Conservation (phyloP, 176 grass and related monocot genomes). For the Tuctoria greenei region DNA sequence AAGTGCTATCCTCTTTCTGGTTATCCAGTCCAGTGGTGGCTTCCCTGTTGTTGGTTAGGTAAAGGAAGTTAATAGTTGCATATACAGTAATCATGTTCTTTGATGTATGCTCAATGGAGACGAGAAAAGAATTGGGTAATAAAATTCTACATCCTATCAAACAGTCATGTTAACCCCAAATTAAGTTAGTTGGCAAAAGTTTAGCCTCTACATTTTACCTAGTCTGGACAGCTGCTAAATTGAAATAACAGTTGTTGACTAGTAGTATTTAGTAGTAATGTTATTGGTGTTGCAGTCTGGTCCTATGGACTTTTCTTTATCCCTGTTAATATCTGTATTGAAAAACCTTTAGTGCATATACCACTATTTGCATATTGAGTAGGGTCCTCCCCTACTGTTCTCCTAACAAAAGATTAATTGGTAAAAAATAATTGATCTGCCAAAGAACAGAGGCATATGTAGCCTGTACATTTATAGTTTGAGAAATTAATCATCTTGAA, state of each 20-base stretch:
- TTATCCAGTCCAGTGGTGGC: conserved; percentile 73
- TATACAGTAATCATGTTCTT: conserved; percentile 22
- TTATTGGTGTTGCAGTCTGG: background rate
- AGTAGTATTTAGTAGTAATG: background rate
- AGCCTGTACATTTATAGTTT: background rate
- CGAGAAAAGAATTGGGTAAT: background rate
- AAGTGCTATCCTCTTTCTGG: conserved; percentile 76
- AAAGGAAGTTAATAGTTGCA: conserved; percentile 27
- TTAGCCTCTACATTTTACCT: background rate
- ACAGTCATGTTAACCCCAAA: background rate
- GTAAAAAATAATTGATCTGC: background rate
- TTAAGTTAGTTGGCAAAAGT: conserved; percentile 3
- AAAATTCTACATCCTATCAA: conserved; percentile 11
- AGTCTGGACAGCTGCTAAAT: background rate
- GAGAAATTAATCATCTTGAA: background rate
- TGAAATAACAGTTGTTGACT: background rate
- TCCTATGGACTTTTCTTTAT: background rate
- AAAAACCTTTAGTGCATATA: background rate
- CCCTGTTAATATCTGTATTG: background rate
- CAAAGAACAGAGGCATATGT: background rate
- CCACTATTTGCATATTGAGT: background rate
- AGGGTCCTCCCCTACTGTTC: background rate
- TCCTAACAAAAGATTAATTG: background rate
- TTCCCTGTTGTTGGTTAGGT: conserved; percentile 46
- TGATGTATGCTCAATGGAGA: conserved; percentile 1